Base-by-base conservation (phyloP, 208 protist genomes). In the Leishmania martiniquensis region DNA sequence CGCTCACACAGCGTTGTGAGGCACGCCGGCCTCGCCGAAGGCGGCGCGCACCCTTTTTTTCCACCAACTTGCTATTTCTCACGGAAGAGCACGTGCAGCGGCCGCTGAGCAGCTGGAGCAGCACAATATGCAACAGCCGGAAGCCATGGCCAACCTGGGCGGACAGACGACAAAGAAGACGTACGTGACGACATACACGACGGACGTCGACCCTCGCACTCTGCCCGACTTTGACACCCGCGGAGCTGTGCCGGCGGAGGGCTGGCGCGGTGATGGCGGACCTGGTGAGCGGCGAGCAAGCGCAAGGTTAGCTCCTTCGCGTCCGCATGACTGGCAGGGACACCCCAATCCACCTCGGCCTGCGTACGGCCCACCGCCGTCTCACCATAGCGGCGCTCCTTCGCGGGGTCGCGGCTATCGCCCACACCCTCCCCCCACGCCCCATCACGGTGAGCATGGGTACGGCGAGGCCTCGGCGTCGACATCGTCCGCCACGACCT, bases 161-260 rank as follows among this genome's bases (percentile, higher is more conserved):
- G 69, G 75, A 6, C 45, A 79, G 54, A 79, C 77, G n/a, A 78
- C 75, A 12, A 88, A 88, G 81, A 76, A 84, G 68, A 85, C 84
- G 13, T 88, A 85, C 72, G 82, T 84, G 51, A 84, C 73, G 42
- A 76, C 20, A 52, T 84, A 83, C 65, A 83, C 79, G n/a, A 85
- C 81, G 13, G 72, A 69, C n/a, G 67, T 89, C 7, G 86, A 90
- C 57, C 88, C 84, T 5, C 83, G 88, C 20, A 87, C 77, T 15
- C 63, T 81, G 34, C 78, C 82, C 0, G 85, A 87, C 70, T 87
- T 89, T 47, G 70, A 59, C 25, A 78, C 83, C 32, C 81, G 79
- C 68, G 74, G 74, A 13, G 74, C 66, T 13, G 68, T 75, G n/a
- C 57, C 79, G 5, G 45, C 45, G 25, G 68, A 72, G 49, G 49